Conservation (phyloP, 2,329 filamentous ascomycete species). For the Ramularia collo-cygni region DNA sequence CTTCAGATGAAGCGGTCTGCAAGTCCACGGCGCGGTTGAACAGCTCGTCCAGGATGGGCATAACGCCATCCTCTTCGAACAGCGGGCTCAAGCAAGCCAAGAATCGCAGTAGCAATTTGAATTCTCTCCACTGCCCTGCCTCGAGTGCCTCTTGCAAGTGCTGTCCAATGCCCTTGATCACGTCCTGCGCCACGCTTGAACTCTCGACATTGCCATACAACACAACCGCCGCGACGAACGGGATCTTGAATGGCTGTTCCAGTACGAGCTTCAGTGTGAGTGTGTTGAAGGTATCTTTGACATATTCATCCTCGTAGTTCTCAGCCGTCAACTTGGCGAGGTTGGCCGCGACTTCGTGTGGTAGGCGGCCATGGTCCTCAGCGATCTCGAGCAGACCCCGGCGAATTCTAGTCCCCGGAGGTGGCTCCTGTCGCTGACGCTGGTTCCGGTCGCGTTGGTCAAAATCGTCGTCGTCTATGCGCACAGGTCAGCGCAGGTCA, state of each 20-base stretch:
- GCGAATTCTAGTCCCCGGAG: slow-evolving; percentile 58
- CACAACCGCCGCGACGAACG: slow-evolving; percentile 79
- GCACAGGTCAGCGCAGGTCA: slow-evolving; percentile 24
- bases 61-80: slow-evolving; percentile 77
- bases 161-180: slow-evolving; percentile 58
- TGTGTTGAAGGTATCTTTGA: slow-evolving; percentile 65
- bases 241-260: slow-evolving; percentile 97
- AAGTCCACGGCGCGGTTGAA: slow-evolving; percentile 86
- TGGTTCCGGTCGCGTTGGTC: slow-evolving; percentile 67
- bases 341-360: slow-evolving; percentile 68
- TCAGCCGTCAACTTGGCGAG: slow-evolving; percentile 73
- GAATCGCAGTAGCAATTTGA: slow-evolving; percentile 86
- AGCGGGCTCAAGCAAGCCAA: slow-evolving; percentile 77
- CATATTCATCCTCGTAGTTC: slow-evolving; percentile 76
- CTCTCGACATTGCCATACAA: slow-evolving; percentile 73
- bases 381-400: slow-evolving; percentile 74
- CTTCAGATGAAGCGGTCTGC: slow-evolving; percentile 86
- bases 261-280: slow-evolving; percentile 69
- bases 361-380: slow-evolving; percentile 70
- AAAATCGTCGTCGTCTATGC: slow-evolving; percentile 66
- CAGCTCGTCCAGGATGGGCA: slow-evolving; percentile 79
- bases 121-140: slow-evolving; percentile 75
- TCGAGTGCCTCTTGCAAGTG: slow-evolving; percentile 61
- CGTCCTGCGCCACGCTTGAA: slow-evolving; percentile 63
- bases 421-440: slow-evolving; percentile 64